Base-by-base conservation (phyloP, 176 grass and related monocot genomes). In the Cymbopogon citratus region DNA sequence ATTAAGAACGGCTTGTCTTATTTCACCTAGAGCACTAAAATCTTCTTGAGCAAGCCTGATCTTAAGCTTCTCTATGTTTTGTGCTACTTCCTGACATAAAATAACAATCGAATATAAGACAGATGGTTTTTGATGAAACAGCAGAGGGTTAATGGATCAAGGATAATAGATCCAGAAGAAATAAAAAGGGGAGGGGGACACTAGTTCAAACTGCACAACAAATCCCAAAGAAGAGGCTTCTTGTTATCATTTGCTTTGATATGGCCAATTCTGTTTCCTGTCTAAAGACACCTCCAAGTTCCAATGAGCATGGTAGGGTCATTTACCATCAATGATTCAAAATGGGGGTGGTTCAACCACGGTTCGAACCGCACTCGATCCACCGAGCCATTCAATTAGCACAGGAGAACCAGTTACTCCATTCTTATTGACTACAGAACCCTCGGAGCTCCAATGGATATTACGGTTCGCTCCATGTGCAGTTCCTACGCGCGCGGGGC, bases 11-110 rank as follows among this genome's bases (percentile, higher is more conserved):
- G 69, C 82, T 79, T 88, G 87, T 48, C 91, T 81, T 79, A 99
- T 93, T 82, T 95, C 85, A 5, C 76, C 75, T 71, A 99, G 91
- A 78, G 84, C 89, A 76, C 71, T 75, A 88, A 99, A 91, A 86
- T 95, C 91, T 70, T 88, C 87, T 79, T 69, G 77, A 67, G 80
- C 79, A 70, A 95, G 87, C 71, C 83, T 91, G 49, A 76, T 62
- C 87, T 93, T 99, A 56, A 95, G 82, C 43, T 79, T 85, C 43
- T 91, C 70, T 71, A 99, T 76, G 56, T 86, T 90, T 82, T 85
- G 48, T 36, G 87, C 89, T 78, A 95, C 89, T 83, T 88, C 87
- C 92, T 97, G 95, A 23, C 69, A 84, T 74, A 61, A 52, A 75
- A 71, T 21, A 79, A 78, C 7, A 64, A 72, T 52, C 12, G 44